Conservation (phyloP, 352 stramenopile species). For the Globisporangium parvum region DNA sequence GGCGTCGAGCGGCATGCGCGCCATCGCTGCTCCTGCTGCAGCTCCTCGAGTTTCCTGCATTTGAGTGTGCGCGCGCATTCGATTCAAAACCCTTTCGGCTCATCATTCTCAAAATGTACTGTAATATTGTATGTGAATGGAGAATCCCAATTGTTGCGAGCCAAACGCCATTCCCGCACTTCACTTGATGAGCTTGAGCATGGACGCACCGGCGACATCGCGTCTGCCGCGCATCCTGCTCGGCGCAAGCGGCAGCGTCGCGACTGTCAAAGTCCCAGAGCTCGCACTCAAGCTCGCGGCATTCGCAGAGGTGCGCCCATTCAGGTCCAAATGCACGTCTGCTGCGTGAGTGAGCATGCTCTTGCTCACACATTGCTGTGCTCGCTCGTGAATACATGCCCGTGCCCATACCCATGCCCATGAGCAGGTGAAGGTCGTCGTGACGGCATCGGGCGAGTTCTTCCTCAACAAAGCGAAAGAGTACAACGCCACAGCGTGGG, state of each 20-base stretch:
- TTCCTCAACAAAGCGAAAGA: slow-evolving; percentile 71
- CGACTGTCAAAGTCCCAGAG: slow-evolving; percentile 84
- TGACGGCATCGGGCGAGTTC: slow-evolving; percentile 79
- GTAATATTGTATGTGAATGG: no score
- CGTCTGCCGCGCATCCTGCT: slow-evolving; percentile 52
- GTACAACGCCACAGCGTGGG: slow-evolving; percentile 57
- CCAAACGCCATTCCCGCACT: background rate
- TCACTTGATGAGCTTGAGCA: background rate
- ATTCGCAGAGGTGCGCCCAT: slow-evolving; percentile 42
- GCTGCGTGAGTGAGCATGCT: no score
- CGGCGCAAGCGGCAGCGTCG: slow-evolving; percentile 79
- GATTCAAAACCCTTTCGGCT: background rate
- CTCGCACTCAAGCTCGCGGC: slow-evolving; percentile 52
- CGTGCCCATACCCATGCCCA: background rate
- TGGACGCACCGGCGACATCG: background rate
- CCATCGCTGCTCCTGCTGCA: background rate
- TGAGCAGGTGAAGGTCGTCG: slow-evolving; percentile 63
- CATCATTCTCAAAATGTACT: no score
- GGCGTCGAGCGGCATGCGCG: slow-evolving; percentile 7
- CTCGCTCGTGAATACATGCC: background rate
- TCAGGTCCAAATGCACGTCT: background rate
- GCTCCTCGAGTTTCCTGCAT: background rate
- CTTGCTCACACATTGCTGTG: no score
- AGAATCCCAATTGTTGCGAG: no score
- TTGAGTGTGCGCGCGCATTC: background rate